Conservation (phyloP, 2,329 filamentous ascomycete species). For the Penicillium sclerotiorum region DNA sequence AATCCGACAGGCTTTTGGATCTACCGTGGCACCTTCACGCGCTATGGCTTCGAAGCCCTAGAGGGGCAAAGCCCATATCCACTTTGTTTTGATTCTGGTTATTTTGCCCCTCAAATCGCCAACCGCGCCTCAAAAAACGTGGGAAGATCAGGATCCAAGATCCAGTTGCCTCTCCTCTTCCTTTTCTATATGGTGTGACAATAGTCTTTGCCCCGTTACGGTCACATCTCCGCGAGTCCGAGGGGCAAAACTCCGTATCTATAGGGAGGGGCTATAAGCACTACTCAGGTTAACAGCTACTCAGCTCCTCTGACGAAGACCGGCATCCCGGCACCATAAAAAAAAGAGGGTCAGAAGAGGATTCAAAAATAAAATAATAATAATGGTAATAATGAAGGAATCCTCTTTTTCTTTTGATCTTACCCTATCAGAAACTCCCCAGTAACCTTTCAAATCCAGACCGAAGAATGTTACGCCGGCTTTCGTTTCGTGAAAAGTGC, state of each 20-base stretch:
- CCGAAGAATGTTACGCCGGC: slow-evolving; percentile 12
- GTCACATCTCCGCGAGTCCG: slow-evolving; percentile 14
- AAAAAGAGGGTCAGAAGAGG: too few species aligned
- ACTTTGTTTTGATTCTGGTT: slow-evolving; percentile 2
- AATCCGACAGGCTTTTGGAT: slow-evolving; percentile 12
- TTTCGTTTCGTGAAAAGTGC: slow-evolving; percentile 21
- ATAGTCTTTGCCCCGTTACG: slow-evolving; percentile 8
- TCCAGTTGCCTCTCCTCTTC: background rate
- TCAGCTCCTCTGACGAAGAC: too few species aligned
- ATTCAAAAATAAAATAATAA: too few species aligned
- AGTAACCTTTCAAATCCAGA: slow-evolving; percentile 8
- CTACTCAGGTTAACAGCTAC: too few species aligned
- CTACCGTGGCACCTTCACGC: slow-evolving; percentile 20
- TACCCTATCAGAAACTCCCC: slow-evolving; percentile 2
- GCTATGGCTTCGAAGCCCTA: slow-evolving; percentile 8
- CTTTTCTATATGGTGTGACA: slow-evolving; percentile 11
- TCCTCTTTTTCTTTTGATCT: background rate
- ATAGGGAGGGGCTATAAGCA: slow-evolving; percentile 1
- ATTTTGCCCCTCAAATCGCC: background rate
- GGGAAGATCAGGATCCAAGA: background rate
- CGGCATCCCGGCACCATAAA: too few species aligned
- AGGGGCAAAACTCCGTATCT: background rate
- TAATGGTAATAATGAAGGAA: too few species aligned
- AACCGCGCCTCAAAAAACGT: slow-evolving; percentile 1
- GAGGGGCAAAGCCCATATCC: slow-evolving; percentile 3